Evolutionary conservation across 768 basidiomycete species (phyloP).

Genomic region (Tylopilus vinaceipallidus): DNA sequence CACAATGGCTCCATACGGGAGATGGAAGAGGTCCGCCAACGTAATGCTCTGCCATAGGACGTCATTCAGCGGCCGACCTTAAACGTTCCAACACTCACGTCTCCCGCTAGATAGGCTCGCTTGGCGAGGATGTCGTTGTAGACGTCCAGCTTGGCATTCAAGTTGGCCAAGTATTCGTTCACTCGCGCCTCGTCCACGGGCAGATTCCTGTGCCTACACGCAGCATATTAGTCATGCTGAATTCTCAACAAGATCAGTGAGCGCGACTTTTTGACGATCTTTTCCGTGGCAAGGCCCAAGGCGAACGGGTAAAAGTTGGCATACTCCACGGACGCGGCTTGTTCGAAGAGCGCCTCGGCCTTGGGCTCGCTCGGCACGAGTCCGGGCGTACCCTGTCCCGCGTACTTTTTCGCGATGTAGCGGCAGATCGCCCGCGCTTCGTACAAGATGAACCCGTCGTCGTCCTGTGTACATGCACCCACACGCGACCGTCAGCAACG

Average conservation of each 20-base stretch:
- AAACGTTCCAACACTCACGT: constrained; percentile 34
- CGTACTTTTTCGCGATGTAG: constrained; percentile 31
- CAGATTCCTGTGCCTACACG: constrained; percentile 4
- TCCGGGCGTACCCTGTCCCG: constrained; percentile 17
- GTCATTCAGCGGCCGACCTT: background rate
- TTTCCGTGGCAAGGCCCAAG: constrained; percentile 41
- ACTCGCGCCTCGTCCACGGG: constrained; percentile 25
- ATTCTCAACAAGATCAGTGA: constrained; percentile 5
- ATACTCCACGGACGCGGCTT: constrained; percentile 17
- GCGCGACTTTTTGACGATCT: constrained; percentile 48
- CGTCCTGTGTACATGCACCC: background rate
- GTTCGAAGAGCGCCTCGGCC: constrained; percentile 19
- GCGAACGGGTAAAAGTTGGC: constrained; percentile 50
- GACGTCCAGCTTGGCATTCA: constrained; percentile 43
- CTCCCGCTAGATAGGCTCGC: constrained; percentile 55
- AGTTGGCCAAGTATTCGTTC: constrained; percentile 16
- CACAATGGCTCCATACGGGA: constrained; percentile 38
- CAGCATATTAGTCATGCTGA: constrained; percentile 3
- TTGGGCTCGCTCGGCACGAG: constrained; percentile 19
- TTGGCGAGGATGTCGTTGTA: constrained; percentile 55
- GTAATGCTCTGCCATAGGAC: constrained; percentile 35
- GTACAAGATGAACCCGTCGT: background rate
- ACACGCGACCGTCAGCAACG: background rate
- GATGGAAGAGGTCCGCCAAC: constrained; percentile 45
- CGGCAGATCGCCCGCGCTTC: background rate